phyloP scores from a whole-genome alignment of 768 basidiomycete genomes.

The Termitomyces eurrhizus region DNA sequence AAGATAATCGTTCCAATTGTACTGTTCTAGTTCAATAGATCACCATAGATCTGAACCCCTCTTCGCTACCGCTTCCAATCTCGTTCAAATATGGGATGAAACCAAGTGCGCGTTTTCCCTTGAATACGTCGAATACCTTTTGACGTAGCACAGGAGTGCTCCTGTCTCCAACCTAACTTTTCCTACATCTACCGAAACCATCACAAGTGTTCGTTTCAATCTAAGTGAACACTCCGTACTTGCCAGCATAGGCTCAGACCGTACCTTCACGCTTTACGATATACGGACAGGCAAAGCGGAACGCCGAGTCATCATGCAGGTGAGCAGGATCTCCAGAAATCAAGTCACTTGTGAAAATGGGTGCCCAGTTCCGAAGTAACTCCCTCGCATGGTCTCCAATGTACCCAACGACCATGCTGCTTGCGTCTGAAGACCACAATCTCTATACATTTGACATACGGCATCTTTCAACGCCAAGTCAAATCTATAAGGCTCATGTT shows the following conservation, averaged over 20 bases:
- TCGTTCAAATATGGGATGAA: slow-evolving; percentile 98
- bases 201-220: slow-evolving; percentile 88
- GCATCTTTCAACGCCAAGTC: slow-evolving; percentile 72
- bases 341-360: not conserved
- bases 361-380: slow-evolving; percentile 76
- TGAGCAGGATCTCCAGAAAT: slow-evolving; percentile 22
- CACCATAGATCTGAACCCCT: slow-evolving; percentile 87
- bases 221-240: slow-evolving; percentile 90
- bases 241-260: slow-evolving; percentile 92
- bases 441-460: slow-evolving; percentile 97
- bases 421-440: slow-evolving; percentile 99
- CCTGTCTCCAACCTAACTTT: slow-evolving; percentile 86
- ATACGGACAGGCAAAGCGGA: slow-evolving; percentile 97
- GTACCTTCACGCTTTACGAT: slow-evolving; percentile 95
- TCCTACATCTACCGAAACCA: slow-evolving; percentile 83
- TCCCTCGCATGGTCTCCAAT: slow-evolving; percentile 94
- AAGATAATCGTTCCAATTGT: slow-evolving; percentile 6
- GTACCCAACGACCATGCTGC: slow-evolving; percentile 83
- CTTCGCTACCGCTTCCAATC: slow-evolving; percentile 91
- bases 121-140: slow-evolving; percentile 1
- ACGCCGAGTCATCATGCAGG: slow-evolving; percentile 86
- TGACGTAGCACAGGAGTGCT: slow-evolving; percentile 52
- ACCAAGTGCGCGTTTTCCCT: slow-evolving; percentile 60
- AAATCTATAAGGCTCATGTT: slow-evolving; percentile 97
- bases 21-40: slow-evolving; percentile 71